Evolutionary conservation across 2,329 filamentous ascomycete species (phyloP).

Genomic region (Paecilomyces dactylethromorphus): DNA sequence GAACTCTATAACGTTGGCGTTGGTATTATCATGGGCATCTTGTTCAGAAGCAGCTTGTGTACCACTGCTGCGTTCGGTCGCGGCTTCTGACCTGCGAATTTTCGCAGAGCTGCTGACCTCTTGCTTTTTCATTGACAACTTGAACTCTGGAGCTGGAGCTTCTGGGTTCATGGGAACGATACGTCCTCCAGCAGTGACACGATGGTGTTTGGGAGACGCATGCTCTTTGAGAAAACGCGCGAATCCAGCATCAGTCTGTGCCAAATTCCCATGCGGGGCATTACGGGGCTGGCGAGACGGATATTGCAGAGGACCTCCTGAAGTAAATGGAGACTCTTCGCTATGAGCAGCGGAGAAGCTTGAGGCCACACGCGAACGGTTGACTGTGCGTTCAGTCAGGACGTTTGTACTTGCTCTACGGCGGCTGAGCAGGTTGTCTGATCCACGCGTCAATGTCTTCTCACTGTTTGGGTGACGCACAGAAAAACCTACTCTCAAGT

Average conservation of each 20-base stretch:
- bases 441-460: neutral
- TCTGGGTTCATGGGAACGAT: slow-evolving; percentile 41
- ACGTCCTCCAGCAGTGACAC: slow-evolving; percentile 43
- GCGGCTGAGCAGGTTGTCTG: slow-evolving; percentile 18
- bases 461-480: neutral
- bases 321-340: slow-evolving; percentile 7
- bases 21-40: neutral
- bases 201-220: slow-evolving; percentile 42
- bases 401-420: slow-evolving; percentile 13
- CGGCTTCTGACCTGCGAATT: neutral
- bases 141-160: slow-evolving; percentile 28
- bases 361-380: slow-evolving; percentile 16
- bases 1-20: neutral
- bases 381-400: slow-evolving; percentile 19
- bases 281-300: slow-evolving; percentile 25
- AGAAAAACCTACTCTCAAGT: slow-evolving; percentile 21
- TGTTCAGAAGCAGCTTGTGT: neutral
- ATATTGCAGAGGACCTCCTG: slow-evolving; percentile 12
- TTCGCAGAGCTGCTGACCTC: slow-evolving; percentile 6
- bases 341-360: slow-evolving; percentile 14
- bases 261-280: slow-evolving; percentile 23
- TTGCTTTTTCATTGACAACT: slow-evolving; percentile 15
- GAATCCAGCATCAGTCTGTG: slow-evolving; percentile 37
- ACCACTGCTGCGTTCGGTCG: neutral
- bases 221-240: slow-evolving; percentile 41